Evolutionary conservation across 345 rosid species (phyloP), one percentile per base, ranked within the genome.

Genomic region (Balakata baccata): DNA sequence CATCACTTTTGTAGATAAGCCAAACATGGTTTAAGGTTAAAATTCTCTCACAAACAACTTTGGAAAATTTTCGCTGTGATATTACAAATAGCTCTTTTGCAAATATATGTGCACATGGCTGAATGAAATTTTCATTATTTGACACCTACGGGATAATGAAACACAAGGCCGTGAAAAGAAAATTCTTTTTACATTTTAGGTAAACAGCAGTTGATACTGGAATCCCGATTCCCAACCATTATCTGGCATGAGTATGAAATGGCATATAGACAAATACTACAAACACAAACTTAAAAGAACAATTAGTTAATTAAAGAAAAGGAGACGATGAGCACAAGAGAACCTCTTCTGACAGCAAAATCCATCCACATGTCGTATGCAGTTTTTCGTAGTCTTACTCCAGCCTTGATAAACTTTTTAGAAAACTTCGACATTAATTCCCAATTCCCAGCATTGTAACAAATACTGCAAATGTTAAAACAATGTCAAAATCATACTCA

Each of bases 301-400:
- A 70, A 23, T 34, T 37, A 81, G 49, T 65, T 37, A 18, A 64
- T 41, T n/a, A 60, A 4, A 68, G 34, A 77, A 18, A 57, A 64
- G 23, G 59, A 59, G 54, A 71, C 72, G 20, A 2, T 1, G 34
- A 29, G 2, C 34, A 29, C 29, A 18, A 18, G 62, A 4, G 73
- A 60, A 90, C 98, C 96, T 90, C 82, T 89, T 77, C 79, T 85
- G 71, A 87, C 87, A 72, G 94, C 87, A 80, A 89, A 90, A 38
- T 87, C 87, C 94, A 94, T 94, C 97, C 93, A 94, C 38, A 68
- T 71, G 77, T 88, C 97, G 75, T 90, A 92, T 46, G 98, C 62
- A 70, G 87, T 73, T 81, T 69, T 80, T 75, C 89, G 88, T 51
- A 92, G 84, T 80, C 90, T 90, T 65, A 89, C 86, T 60, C 94